Base-by-base conservation (phyloP, 352 stramenopile genomes). In the Phytophthora niederhauseri region DNA sequence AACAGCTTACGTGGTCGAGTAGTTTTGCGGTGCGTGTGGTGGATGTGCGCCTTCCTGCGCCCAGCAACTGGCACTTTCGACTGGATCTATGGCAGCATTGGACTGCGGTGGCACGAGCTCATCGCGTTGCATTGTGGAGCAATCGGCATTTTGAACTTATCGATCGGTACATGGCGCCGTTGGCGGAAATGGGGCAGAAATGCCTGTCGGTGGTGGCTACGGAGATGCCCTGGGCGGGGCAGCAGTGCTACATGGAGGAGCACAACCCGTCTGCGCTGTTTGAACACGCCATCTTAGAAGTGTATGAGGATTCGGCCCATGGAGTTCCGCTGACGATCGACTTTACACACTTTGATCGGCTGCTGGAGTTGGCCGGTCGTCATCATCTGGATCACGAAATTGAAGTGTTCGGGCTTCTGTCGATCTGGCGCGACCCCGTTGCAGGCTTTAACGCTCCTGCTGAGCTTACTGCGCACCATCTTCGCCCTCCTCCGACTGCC, bases 21-120 rank as follows among this genome's bases (percentile, higher is more conserved):
- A 80, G 50, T 9, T 66, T 93, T 36, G 63, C 78, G 0, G 54
- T 94, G 6, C 80, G 78, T 28, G 81, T 94, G 2, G 80, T 78
- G 19, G 77, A 79, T 52, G 73, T 93, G 1, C 57, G 68, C 19
- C 75, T 94, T 4, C 82, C 84, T 4, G 48, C 64, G 5, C 84
- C 86, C 1, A 66, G 36, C 9, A 68, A 85, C 17, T 93, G 79
- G 73, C 55, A 36, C 2, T 94, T 94, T 68, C 82, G 90, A 67
- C 58, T 94, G 58, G 86, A 94, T 68, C 66, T 94, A 15, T 94
- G 86, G 86, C 86, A 94, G 58, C 86, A 94, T 54, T 77, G 81
- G 57, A 84, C 80, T 30, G 84, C 84, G 0, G 73, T 94, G 26
- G 86, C 84, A 1, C 76, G 84, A 15, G 73, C 64, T 6, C 84